Evolutionary conservation across 257 asterid genomes (phyloP).

Genomic region (Przewalskia tangutica): DNA sequence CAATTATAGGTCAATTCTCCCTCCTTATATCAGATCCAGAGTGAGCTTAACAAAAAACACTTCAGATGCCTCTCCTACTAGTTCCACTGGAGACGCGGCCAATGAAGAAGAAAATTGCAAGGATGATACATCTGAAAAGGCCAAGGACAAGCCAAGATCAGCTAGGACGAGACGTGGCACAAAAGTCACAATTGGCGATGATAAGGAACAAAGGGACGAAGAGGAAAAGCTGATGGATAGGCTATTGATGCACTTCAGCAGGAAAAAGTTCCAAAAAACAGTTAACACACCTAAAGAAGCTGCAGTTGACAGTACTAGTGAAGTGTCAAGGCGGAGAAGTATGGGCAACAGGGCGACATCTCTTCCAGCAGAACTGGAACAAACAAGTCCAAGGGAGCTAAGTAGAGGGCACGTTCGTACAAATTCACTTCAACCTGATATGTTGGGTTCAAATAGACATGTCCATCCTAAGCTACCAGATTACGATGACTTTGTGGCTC

Average conservation of each 20-base stretch:
- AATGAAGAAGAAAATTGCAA: constrained; percentile 5
- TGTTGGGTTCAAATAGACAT: constrained; percentile 25
- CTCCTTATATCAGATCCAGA: constrained; percentile 39
- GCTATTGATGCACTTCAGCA: constrained; percentile 44
- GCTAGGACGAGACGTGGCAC: constrained; percentile 34
- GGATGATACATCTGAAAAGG: constrained; percentile 4
- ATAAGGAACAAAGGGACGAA: constrained; percentile 19
- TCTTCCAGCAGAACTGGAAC: constrained; percentile 29
- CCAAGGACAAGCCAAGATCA: constrained; percentile 31
- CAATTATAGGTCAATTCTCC: constrained; percentile 21
- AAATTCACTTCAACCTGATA: constrained; percentile 43
- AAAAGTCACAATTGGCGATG: constrained; percentile 12
- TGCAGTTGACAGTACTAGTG: constrained; percentile 4
- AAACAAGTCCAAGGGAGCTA: constrained; percentile 14
- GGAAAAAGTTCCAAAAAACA: constrained; percentile 20
- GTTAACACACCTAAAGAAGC: constrained; percentile 11
- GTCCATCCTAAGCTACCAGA: constrained; percentile 78
- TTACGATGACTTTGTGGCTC: constrained; percentile 72
- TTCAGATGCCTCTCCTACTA: neutral
- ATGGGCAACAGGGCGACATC: constrained; percentile 36
- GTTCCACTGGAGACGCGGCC: neutral
- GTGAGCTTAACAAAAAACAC: constrained; percentile 2
- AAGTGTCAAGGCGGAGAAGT: constrained; percentile 11
- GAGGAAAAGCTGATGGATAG: constrained; percentile 51
- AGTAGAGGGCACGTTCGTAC: constrained; percentile 36